Percentiles rank a stretch among this genome's conserved stretches.
Conservation (phyloP, 768 basidiomycete genomes). For the Mycena leptocephala region DNA sequence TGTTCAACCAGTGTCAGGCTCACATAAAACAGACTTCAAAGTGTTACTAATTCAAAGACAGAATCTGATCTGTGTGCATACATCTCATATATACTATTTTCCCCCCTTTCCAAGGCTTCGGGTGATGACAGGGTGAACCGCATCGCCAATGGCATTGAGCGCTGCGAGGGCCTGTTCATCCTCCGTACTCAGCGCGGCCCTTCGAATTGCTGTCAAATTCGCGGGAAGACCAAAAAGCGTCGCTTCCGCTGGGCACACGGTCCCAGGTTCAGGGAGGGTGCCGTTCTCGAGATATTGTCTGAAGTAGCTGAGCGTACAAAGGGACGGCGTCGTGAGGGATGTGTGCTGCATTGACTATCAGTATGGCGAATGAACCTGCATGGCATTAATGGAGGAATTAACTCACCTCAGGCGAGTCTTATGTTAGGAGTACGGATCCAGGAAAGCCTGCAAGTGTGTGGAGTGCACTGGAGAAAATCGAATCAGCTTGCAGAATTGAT, state of each 20-base stretch:
- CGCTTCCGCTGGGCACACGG: neutral
- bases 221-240: neutral
- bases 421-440: neutral
- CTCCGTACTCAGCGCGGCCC: neutral
- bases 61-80: too few relatives aligned
- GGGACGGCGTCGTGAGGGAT: neutral
- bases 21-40: too few relatives aligned
- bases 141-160: neutral
- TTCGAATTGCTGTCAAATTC: neutral
- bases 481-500: too few relatives aligned
- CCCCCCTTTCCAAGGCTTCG: neutral
- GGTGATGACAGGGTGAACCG: slow-evolving; percentile 1
- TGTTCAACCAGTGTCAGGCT: too few relatives aligned
- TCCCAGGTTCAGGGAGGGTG: slow-evolving; percentile 1
- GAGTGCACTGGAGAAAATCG: neutral
- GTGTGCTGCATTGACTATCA: neutral
- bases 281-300: slow-evolving; percentile 11
- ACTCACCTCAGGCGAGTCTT: neutral
- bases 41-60: too few relatives aligned
- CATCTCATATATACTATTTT: too few relatives aligned
- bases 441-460: neutral
- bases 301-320: slow-evolving; percentile 1
- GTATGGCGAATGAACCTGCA: neutral
- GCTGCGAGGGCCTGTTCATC: slow-evolving; percentile 2
- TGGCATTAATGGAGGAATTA: neutral